Conservation (phyloP, 1,284 basidiomycete species). For the Tilletia setariae region DNA sequence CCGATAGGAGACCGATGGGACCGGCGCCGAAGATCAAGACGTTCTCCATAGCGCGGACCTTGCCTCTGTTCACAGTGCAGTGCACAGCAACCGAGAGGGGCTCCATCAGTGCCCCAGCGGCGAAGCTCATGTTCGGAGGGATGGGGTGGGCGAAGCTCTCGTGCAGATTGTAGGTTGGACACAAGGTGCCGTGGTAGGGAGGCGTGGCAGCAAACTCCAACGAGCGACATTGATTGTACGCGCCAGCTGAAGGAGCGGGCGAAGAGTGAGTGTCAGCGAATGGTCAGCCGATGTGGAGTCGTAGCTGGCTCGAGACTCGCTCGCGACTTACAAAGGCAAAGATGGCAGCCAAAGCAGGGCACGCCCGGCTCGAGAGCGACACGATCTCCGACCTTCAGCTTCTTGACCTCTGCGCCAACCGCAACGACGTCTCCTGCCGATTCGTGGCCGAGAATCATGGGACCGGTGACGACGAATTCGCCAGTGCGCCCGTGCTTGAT, state of each 20-base stretch:
- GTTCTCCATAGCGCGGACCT: constrained; percentile 60
- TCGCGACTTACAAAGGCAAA: constrained; percentile 17
- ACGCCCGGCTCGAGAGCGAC: constrained; percentile 83
- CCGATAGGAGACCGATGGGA: constrained; percentile 84
- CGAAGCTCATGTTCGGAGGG: constrained; percentile 56
- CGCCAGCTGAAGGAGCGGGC: not conserved
- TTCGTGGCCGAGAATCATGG: constrained; percentile 73
- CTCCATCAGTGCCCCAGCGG: constrained; percentile 70
- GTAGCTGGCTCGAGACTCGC: no score
- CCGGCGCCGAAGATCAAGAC: constrained; percentile 74
- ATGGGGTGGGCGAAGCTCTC: constrained; percentile 52
- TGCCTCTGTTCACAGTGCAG: constrained; percentile 73
- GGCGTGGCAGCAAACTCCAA: constrained; percentile 84
- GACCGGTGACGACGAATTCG: constrained; percentile 70
- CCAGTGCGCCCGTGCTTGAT: constrained; percentile 54
- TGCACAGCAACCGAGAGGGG: constrained; percentile 89
- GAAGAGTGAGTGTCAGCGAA: constrained; percentile 9
- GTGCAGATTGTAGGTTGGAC: constrained; percentile 61
- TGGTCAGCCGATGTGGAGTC: no score
- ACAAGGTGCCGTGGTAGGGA: constrained; percentile 81
- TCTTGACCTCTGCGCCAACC: constrained; percentile 70
- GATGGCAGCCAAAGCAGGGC: constrained; percentile 65
- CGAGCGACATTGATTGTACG: constrained; percentile 66
- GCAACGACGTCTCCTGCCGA: constrained; percentile 60
- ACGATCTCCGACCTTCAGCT: constrained; percentile 75